These are phyloP conservation scores for Eucalyptus curtisii DNA, from an alignment of 345 rosid genomes.

Conservation along the genomic window DNA sequence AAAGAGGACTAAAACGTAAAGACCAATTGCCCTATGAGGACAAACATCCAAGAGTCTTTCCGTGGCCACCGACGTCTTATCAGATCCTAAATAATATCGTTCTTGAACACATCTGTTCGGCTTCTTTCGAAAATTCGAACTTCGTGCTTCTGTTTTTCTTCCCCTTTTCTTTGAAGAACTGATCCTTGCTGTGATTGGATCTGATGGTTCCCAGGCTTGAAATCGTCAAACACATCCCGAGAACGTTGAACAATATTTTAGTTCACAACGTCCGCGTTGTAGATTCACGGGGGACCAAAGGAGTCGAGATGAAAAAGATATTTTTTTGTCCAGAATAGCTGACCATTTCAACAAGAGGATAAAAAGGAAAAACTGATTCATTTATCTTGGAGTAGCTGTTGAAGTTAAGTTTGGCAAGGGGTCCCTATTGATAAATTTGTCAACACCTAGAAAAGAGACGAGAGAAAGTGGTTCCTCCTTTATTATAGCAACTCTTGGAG, in stretches of 20 bases:
- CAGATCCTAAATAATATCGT: not conserved
- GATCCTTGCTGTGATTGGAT: not conserved
- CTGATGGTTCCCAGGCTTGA: not conserved
- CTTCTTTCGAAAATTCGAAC: not conserved
- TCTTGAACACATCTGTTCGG: not conserved
- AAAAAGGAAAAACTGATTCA: not conserved
- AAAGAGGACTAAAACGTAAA: not conserved
- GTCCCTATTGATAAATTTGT: not conserved
- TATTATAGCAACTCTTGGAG: not conserved
- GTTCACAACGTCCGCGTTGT: not conserved
- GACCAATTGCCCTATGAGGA: not conserved
- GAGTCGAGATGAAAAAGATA: not conserved
- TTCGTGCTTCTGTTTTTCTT: not conserved
- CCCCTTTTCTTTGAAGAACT: not conserved
- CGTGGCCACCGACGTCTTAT: not conserved
- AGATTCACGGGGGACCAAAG: not conserved
- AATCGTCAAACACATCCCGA: not conserved
- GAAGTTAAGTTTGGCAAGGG: not conserved
- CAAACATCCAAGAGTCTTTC: not conserved
- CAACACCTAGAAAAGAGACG: not conserved
- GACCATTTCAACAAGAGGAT: not conserved
- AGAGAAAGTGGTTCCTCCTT: not conserved
- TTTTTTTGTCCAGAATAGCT: not conserved
- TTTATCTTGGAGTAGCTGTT: not conserved
- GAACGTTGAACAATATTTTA: not conserved